Evolutionary conservation across 2,329 filamentous ascomycete genomes (phyloP).

Genomic region (Cytospora chrysosperma): DNA sequence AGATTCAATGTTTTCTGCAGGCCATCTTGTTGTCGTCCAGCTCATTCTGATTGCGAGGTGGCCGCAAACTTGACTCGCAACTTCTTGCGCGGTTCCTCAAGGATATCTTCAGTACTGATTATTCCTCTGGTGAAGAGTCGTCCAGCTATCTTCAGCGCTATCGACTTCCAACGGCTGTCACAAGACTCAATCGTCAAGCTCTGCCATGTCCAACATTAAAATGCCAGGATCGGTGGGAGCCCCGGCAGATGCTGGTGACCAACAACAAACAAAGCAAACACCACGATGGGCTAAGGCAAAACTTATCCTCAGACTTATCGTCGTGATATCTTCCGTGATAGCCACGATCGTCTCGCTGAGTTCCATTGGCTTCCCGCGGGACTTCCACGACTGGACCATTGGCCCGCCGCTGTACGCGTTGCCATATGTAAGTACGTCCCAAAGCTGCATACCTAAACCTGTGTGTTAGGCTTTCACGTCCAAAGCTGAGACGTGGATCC

Average conservation of each 20-base stretch:
- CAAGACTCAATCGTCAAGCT: no score
- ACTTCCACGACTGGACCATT: background rate
- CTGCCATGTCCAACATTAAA: background rate
- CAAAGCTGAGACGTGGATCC: background rate
- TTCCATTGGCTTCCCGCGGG: background rate
- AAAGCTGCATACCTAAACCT: background rate
- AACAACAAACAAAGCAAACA: background rate
- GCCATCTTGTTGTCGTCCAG: background rate
- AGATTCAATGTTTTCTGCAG: no score
- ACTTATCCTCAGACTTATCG: background rate
- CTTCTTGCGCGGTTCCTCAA: no score
- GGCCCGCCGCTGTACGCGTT: background rate
- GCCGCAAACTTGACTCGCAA: no score
- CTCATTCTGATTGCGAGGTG: no score
- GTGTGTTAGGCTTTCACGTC: no score
- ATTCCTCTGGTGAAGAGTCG: no score
- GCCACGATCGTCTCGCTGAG: background rate
- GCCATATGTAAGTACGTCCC: constrained; percentile 9
- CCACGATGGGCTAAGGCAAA: constrained; percentile 2
- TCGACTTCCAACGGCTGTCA: no score
- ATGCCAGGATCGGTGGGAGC: background rate
- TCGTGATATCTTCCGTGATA: background rate
- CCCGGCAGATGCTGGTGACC: background rate
- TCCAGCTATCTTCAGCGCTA: background rate
- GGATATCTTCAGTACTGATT: no score